Percentiles rank a stretch among this genome's conserved stretches.
These are phyloP conservation scores for Plantago ovata DNA, from an alignment of 257 asterid species.

Conservation along the genomic window DNA sequence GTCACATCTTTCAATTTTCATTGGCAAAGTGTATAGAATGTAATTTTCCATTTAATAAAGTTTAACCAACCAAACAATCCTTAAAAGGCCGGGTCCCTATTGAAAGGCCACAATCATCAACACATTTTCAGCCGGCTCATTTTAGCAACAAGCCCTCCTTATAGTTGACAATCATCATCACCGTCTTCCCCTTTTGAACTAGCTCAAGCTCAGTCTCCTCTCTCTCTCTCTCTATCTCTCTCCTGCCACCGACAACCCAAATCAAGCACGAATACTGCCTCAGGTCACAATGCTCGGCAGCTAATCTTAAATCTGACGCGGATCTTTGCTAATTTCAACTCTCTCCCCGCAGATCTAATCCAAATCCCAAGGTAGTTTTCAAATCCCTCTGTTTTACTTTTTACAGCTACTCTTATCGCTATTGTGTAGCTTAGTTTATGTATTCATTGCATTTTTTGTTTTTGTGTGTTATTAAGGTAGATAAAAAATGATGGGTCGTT, in stretches of 20 bases:
- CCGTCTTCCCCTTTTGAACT: not conserved
- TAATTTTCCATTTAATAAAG: no score
- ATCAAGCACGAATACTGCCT: no score
- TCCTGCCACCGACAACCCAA: no score
- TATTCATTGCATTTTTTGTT: not conserved
- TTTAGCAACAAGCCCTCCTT: conserved; percentile 25
- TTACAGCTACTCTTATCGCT: no score
- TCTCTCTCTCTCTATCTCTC: no score
- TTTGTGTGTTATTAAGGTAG: conserved; percentile 13
- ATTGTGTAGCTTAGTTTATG: not conserved
- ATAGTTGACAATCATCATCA: conserved; percentile 27
- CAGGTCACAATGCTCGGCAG: not conserved
- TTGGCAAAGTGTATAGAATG: no score
- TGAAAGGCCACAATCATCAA: not conserved
- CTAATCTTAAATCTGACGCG: conserved; percentile 11
- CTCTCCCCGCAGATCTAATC: no score
- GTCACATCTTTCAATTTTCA: no score
- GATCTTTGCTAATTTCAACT: conserved; percentile 24
- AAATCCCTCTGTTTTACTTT: no score
- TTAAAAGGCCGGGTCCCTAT: no score
- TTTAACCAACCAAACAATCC: no score
- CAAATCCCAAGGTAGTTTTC: no score
- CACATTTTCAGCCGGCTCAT: conserved; percentile 25
- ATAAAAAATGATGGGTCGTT: conserved; percentile 52
- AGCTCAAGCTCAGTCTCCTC: conserved; percentile 12